Percentiles rank a stretch among this genome's conserved stretches.
Evolutionary conservation across 192 early-diverging fungal genomes (phyloP).

Genomic region (Phlyctochytrium planicorne): DNA sequence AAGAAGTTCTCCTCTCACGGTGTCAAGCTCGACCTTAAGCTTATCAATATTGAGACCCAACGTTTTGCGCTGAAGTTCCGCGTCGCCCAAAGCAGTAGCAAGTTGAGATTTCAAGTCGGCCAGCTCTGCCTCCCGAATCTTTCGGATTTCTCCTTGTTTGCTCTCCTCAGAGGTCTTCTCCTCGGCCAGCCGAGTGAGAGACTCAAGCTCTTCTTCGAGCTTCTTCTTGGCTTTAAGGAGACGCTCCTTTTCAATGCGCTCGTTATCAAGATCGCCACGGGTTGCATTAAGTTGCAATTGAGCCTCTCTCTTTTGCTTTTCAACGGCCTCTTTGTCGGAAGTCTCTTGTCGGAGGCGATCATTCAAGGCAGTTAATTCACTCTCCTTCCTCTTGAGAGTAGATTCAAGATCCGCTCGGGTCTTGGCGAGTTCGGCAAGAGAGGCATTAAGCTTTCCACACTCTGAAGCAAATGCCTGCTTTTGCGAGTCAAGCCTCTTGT

Average conservation of each 20-base stretch:
- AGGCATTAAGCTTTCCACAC: constrained; percentile 28
- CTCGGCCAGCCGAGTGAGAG: constrained; percentile 43
- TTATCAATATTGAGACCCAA: constrained; percentile 39
- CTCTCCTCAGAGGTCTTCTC: constrained; percentile 54
- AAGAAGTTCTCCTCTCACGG: constrained; percentile 35
- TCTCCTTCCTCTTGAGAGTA: constrained; percentile 44
- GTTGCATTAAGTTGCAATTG: constrained; percentile 40
- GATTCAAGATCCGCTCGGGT: constrained; percentile 42
- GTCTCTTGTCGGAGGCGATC: constrained; percentile 36
- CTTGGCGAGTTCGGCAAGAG: constrained; percentile 38
- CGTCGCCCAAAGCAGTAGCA: constrained; percentile 35
- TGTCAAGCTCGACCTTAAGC: constrained; percentile 50
- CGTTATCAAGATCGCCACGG: constrained; percentile 44
- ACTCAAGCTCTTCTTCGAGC: constrained; percentile 46
- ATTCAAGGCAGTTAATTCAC: constrained; percentile 39
- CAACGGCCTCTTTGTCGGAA: constrained; percentile 46
- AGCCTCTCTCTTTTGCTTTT: constrained; percentile 49
- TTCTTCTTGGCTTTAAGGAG: constrained; percentile 49
- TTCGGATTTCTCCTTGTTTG: constrained; percentile 52
- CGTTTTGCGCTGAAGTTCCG: constrained; percentile 47
- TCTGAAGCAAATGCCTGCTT: constrained; percentile 37
- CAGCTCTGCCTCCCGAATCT: constrained; percentile 56
- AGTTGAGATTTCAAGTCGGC: constrained; percentile 46
- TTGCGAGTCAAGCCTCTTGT: constrained; percentile 36
- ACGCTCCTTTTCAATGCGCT: constrained; percentile 48